Percentiles rank a stretch among this genome's conserved stretches.
phyloP scores from a whole-genome alignment of 371 early-diverging fungal species.

The Mortierella sp. region DNA sequence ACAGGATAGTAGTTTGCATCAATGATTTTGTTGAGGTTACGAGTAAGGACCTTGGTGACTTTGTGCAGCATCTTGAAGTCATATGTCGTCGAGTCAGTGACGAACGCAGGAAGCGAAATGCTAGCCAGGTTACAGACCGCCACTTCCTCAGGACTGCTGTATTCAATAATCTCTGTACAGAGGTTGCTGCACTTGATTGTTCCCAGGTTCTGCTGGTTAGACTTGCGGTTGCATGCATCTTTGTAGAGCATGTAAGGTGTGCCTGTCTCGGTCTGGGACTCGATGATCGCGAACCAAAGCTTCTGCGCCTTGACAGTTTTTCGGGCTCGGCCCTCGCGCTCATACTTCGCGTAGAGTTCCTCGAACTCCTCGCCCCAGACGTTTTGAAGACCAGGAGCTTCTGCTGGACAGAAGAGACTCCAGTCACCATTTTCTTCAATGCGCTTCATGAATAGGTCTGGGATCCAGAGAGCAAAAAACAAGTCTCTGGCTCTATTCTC shows the following conservation, averaged over 20 bases:
- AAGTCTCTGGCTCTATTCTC: constrained; percentile 98
- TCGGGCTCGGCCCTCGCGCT: constrained; percentile 87
- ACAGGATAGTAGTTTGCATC: constrained; percentile 99
- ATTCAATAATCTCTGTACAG: constrained; percentile 97
- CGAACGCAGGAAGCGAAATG: constrained; percentile 96
- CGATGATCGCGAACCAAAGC: constrained; percentile 99
- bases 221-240: constrained; percentile 95
- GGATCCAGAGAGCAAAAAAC: constrained; percentile 98
- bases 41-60: constrained; percentile 89
- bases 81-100: constrained; percentile 72
- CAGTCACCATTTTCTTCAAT: constrained; percentile 96
- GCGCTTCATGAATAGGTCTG: constrained; percentile 99
- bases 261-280: constrained; percentile 99
- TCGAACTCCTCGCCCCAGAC: constrained; percentile 98
- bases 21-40: constrained; percentile 98
- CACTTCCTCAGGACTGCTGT: constrained; percentile 96
- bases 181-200: constrained; percentile 93
- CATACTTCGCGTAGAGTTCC: constrained; percentile 90
- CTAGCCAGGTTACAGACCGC: constrained; percentile 99
- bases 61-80: constrained; percentile 83
- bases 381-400: constrained; percentile 94
- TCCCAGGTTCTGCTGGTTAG: constrained; percentile 98
- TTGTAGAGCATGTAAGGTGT: constrained; percentile 99
- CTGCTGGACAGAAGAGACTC: constrained; percentile 98
- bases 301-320: constrained; percentile 96